A percentile compares a stretch with the other conserved stretches of the same genome.
These are phyloP conservation scores for Colletotrichum endophyticum DNA, from an alignment of 2,329 filamentous ascomycete genomes.

Conservation along the genomic window DNA sequence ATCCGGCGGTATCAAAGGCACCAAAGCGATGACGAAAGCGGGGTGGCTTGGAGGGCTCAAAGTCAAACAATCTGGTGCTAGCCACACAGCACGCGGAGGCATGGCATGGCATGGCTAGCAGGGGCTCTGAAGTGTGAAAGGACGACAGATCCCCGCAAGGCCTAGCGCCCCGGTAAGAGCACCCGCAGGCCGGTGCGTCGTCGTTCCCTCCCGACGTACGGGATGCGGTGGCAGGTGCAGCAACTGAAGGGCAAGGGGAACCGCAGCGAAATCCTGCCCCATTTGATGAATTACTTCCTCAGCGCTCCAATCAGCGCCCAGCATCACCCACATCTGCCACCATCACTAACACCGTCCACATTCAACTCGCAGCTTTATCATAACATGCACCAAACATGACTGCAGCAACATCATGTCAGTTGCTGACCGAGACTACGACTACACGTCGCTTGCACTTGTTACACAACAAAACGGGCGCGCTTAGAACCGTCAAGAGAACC, in stretches of 20 bases:
- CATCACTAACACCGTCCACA: neutral
- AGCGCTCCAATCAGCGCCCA: neutral
- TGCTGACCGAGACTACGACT: neutral
- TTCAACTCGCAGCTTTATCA: neutral
- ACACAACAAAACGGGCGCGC: neutral
- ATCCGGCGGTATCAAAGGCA: neutral
- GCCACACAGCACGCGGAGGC: neutral
- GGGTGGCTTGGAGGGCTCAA: conserved; percentile 3
- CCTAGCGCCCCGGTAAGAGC: neutral
- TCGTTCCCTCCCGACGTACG: neutral
- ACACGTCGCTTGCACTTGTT: neutral
- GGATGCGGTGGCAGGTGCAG: neutral
- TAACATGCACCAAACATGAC: neutral
- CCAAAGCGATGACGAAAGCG: conserved; percentile 11
- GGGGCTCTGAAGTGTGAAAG: neutral
- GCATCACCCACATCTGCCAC: neutral
- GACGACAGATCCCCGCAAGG: neutral
- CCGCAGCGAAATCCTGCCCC: neutral
- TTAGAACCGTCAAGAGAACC: neutral
- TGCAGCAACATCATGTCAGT: neutral
- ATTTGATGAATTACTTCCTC: neutral
- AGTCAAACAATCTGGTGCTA: neutral
- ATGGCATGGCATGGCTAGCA: neutral
- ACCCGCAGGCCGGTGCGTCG: neutral
- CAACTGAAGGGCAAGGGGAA: neutral